Percentiles rank a stretch among this genome's conserved stretches.
phyloP scores from a whole-genome alignment of 139 green algal species.

The Micractinium conductrix region DNA sequence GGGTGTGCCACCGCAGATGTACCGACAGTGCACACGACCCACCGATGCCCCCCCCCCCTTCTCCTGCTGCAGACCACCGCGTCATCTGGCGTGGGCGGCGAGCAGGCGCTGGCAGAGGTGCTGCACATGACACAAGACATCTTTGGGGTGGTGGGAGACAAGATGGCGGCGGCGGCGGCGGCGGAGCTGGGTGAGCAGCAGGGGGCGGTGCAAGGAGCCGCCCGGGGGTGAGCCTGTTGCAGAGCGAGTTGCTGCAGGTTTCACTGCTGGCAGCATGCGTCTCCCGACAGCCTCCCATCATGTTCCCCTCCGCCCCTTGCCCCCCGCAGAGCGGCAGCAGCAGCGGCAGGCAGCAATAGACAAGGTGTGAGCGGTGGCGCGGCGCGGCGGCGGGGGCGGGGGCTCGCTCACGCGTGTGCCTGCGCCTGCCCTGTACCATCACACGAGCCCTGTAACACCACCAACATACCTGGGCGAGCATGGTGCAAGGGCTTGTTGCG shows the following conservation, averaged over 20 bases:
- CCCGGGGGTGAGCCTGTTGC: not conserved
- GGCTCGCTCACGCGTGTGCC: too few relatives aligned
- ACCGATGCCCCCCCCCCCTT: not conserved
- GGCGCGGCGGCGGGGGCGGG: too few relatives aligned
- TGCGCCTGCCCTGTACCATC: too few relatives aligned
- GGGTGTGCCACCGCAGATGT: not conserved
- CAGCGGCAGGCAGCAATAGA: slow-evolving; percentile 19
- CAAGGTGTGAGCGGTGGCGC: not conserved
- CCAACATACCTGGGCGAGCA: too few relatives aligned
- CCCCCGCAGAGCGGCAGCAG: slow-evolving; percentile 14
- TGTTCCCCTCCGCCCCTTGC: not conserved
- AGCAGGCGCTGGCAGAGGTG: slow-evolving; percentile 45
- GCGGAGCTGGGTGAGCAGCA: not conserved
- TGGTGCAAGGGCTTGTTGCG: too few relatives aligned
- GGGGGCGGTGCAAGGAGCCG: not conserved
- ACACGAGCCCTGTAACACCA: too few relatives aligned
- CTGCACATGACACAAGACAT: slow-evolving; percentile 41
- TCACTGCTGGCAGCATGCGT: not conserved
- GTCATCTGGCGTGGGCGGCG: slow-evolving; percentile 22
- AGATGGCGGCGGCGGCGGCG: slow-evolving; percentile 18
- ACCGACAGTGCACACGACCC: not conserved
- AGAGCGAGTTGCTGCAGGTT: not conserved
- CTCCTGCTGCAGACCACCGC: slow-evolving; percentile 21
- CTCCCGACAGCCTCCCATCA: not conserved
- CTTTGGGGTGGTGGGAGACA: slow-evolving; percentile 27